Base-by-base conservation (phyloP, 2,329 filamentous ascomycete species). In the Monosporascus ibericus region DNA sequence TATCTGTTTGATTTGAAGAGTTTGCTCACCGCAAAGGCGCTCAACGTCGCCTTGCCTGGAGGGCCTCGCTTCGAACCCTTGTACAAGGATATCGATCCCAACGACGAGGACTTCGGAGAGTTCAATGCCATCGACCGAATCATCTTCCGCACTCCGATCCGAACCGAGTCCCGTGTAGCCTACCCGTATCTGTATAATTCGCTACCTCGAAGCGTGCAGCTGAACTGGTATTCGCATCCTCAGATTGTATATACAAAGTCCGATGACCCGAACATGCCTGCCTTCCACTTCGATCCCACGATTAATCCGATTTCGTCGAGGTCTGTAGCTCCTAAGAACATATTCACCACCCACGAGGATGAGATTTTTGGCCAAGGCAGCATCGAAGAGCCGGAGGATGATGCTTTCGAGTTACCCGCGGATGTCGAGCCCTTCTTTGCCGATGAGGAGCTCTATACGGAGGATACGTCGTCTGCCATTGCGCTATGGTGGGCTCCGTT, bases 101-200 rank as follows among this genome's bases (percentile, higher is more conserved):
- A 99, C 63, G 92, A 97, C 61, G 94, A 99, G 70, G 94, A 99
- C 67, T 99, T 99, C 72, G 94, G 94, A 71, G 94, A 99, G 71
- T 99, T 99, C 79, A 99, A 99, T 66, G 94, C 94, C 36, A 99
- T 99, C 63, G 94, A 99, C 66, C 90, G 95, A 61, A 99, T 99
- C 72, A 99, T 99, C 61, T 99, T 99, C 79, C 88, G 94, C 59
- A 87, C 88, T 47, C 92, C 92, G 1, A 95, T 97, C 59, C 85
- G 92, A 61, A 99, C 92, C 8, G 94, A 99, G 72, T 96, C 95
- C 65, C 85, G 92, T 46, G 94, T 99, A 44, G 91, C 91, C 1
- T 97, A 90, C 68, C 94, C 94, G 0, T 96, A 87, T 68, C 78
- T 99, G 6, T 99, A 99, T 75, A 99, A 99, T 69, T 96, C 92